Evolutionary conservation across 2,329 filamentous ascomycete species (phyloP), one percentile per base, ranked within the genome.

Genomic region (Ophiostoma perfectum): DNA sequence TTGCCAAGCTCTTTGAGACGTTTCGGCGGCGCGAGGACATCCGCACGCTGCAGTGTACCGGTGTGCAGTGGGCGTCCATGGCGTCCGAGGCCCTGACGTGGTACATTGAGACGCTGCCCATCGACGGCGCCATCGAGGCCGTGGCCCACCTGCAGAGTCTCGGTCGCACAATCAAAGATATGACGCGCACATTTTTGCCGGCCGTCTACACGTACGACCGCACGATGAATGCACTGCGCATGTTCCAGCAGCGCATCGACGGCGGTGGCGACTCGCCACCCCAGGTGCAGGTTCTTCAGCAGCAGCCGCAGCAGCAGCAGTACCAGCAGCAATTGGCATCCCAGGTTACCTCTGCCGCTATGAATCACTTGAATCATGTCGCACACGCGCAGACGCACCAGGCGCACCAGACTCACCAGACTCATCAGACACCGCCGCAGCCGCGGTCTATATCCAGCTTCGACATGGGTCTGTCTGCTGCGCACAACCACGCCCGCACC

Each of bases 51-150:
- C 67, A 70, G 44, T 65, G 65, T 52, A 70, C 67, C 5, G 69
- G 69, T 44, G 67, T 70, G 41, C 69, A 70, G 63, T 70, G 67
- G 67, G 69, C 69, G 5, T 41, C 65, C 42, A 70, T 70, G 44
- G 69, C 67, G 8, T 55, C 67, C 1, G 67, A 67, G 49, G 67
- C 67, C 27, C 69, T 70, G 41, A 52, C 66, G 39, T 64, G 63
- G 65, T 66, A 67, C 65, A 65, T 69, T 14, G 64, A 68, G 55
- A 66, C 67, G 62, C 69, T 70, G 62, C 67, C 67, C 12, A 66
- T 68, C 16, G 69, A 70, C 45, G 67, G 63, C n/a, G 67, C 67
- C 18, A 55, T 69, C 9, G 67, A 69, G 45, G 58, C 69, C 16
- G 62, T 69, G 2, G 67, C 69, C 6, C 67, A 70, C 41, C 42